These are phyloP conservation scores for Intubia oerlemansii DNA, from an alignment of 2,329 filamentous ascomycete genomes.

Conservation along the genomic window DNA sequence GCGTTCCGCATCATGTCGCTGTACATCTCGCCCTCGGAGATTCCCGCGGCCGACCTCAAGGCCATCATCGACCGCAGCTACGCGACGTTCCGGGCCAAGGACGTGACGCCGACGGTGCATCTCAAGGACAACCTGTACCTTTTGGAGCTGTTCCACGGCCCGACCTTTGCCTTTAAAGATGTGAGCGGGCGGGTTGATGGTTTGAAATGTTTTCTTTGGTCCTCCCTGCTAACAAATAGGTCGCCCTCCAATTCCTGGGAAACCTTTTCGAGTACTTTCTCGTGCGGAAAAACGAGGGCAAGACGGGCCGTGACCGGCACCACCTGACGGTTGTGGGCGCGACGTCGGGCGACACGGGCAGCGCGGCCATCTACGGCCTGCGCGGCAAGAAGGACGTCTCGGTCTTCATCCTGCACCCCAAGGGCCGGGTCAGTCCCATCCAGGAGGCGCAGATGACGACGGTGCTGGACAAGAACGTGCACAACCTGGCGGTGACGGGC, in stretches of 20 bases:
- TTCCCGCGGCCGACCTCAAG: conserved; percentile 59
- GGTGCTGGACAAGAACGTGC: conserved; percentile 71
- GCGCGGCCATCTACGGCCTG: conserved; percentile 86
- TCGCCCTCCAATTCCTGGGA: conserved; percentile 76
- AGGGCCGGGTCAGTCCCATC: conserved; percentile 74
- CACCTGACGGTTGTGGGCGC: conserved; percentile 75
- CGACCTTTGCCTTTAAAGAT: conserved; percentile 94
- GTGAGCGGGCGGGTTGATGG: too few relatives aligned
- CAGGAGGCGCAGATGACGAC: conserved; percentile 98
- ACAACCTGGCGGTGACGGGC: conserved; percentile 75
- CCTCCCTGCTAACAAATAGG: conserved; percentile 5
- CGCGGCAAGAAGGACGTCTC: conserved; percentile 93
- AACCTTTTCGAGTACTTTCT: conserved; percentile 89
- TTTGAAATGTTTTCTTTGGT: neutral
- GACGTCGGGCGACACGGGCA: conserved; percentile 77
- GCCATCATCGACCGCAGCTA: conserved; percentile 72
- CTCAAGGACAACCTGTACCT: conserved; percentile 59
- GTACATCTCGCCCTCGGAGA: conserved; percentile 70
- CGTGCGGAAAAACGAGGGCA: conserved; percentile 48
- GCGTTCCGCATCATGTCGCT: conserved; percentile 71
- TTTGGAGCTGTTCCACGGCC: conserved; percentile 90
- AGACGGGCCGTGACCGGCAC: conserved; percentile 44
- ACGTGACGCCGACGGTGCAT: conserved; percentile 62
- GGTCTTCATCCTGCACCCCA: conserved; percentile 84
- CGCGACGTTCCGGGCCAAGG: conserved; percentile 61